phyloP scores from a whole-genome alignment of 805 yeast genomes.

The Cyberlindnera amylophila region DNA sequence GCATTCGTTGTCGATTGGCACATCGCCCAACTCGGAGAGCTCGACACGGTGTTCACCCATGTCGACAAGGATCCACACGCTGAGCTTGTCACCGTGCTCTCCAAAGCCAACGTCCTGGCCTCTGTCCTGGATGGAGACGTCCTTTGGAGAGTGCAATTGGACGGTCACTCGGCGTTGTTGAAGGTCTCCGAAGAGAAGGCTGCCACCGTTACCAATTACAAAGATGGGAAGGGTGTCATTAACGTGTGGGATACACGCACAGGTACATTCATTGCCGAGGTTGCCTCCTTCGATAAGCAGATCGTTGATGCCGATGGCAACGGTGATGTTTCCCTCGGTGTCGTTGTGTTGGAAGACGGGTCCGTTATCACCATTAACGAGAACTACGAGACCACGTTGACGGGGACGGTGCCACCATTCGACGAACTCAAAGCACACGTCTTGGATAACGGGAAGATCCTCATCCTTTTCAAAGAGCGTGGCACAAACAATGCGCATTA shows the following conservation, averaged over 20 bases:
- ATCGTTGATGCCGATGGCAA: slow-evolving; percentile 6
- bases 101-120: slow-evolving; percentile 29
- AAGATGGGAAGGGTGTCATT: slow-evolving; percentile 16
- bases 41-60: slow-evolving; percentile 22
- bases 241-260: slow-evolving; percentile 20
- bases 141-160: slow-evolving; percentile 31
- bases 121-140: slow-evolving; percentile 35
- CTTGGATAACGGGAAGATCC: slow-evolving; percentile 19
- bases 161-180: slow-evolving; percentile 8
- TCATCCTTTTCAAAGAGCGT: slow-evolving; percentile 10
- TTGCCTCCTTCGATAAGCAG: slow-evolving; percentile 10
- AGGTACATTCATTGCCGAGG: slow-evolving; percentile 16
- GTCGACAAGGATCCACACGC: slow-evolving; percentile 7
- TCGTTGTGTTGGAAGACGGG: slow-evolving; percentile 16
- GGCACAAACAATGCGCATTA: slow-evolving; percentile 7
- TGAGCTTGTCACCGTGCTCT: slow-evolving; percentile 25
- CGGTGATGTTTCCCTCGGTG: background rate
- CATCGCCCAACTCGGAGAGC: slow-evolving; percentile 40
- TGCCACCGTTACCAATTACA: slow-evolving; percentile 23
- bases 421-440: slow-evolving; percentile 9
- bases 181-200: slow-evolving; percentile 3
- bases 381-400: background rate
- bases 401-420: slow-evolving; percentile 9
- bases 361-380: slow-evolving; percentile 6
- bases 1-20: slow-evolving; percentile 57